phyloP scores from a whole-genome alignment of 768 basidiomycete genomes.

The Boletus sp. region DNA sequence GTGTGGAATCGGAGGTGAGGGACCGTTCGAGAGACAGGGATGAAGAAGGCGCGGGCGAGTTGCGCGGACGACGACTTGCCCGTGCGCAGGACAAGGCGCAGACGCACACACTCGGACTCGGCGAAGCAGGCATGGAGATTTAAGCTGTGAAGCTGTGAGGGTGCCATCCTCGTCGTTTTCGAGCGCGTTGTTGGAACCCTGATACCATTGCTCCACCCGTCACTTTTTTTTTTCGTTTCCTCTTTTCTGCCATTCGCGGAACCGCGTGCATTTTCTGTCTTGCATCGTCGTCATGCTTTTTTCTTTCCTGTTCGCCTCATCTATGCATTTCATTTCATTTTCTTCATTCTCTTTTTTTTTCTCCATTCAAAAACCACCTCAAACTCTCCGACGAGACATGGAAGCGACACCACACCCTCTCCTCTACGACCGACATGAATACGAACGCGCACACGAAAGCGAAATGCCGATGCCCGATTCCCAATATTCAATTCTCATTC shows the following conservation, averaged over 20 bases:
- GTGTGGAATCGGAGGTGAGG: background rate
- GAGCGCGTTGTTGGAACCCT: background rate
- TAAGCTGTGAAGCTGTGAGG: constrained; percentile 2
- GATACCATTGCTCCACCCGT: background rate
- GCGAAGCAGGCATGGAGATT: constrained; percentile 16
- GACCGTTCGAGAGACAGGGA: constrained; percentile 3
- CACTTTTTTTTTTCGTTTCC: background rate
- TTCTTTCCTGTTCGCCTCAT: background rate
- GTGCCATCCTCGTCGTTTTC: background rate
- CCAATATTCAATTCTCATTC: background rate
- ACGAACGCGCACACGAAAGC: background rate
- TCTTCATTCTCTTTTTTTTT: background rate
- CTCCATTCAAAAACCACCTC: background rate
- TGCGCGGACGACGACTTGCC: constrained; percentile 19
- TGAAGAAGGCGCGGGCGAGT: background rate
- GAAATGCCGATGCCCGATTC: background rate
- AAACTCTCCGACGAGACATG: background rate
- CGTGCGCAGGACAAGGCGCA: constrained; percentile 19
- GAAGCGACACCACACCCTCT: constrained; percentile 1
- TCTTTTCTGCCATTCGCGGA: background rate
- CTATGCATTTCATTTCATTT: background rate
- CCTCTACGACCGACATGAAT: background rate
- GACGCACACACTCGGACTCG: constrained; percentile 2
- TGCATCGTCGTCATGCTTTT: background rate
- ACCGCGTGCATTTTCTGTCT: background rate